Evolutionary conservation across 164 flowering plant species (phyloP).

Genomic region (grape (Vitis vinifera)): ASM3070453v1 NC_081822.1:12480001-12480500

Average conservation of each 20-base stretch:
- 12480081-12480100: too few relatives aligned
- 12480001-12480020: too few relatives aligned
- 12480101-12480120: too few relatives aligned
- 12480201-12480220: too few relatives aligned
- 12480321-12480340: neutral
- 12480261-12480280: neutral
- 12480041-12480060: too few relatives aligned
- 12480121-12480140: too few relatives aligned
- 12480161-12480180: too few relatives aligned
- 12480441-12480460: constrained; percentile 71
- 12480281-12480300: neutral
- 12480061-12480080: too few relatives aligned
- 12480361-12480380: constrained; percentile 20
- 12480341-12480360: constrained; percentile 22
- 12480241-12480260: neutral
- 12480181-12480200: too few relatives aligned
- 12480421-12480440: constrained; percentile 93
- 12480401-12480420: constrained; percentile 18
- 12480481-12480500: constrained; percentile 84
- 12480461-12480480: constrained; percentile 82
- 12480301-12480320: too few relatives aligned
- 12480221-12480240: constrained; percentile 2
- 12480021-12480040: too few relatives aligned
- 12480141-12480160: too few relatives aligned
- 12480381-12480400: constrained; percentile 1